Evolutionary conservation across 768 basidiomycete species (phyloP), one percentile per base, ranked within the genome.

Genomic region (Collybia mongolica): DNA sequence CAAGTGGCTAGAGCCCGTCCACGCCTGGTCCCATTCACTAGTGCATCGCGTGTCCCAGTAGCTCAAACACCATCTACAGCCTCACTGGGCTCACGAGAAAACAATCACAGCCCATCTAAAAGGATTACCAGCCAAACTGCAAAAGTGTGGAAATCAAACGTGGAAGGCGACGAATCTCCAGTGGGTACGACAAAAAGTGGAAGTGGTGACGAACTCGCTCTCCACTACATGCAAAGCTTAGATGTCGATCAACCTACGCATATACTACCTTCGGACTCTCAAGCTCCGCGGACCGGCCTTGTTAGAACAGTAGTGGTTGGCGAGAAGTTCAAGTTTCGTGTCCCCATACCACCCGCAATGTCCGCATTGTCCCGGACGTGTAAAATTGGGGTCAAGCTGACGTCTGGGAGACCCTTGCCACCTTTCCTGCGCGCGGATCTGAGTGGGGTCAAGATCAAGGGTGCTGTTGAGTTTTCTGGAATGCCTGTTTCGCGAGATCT

Each of bases 1-100:
- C 70, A 60, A 32, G 62, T 60, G 8, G 56, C 55, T 12, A 60
- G 56, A 32, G 61, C 72, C 12, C 76, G 79, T 12, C 84, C 87
- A 28, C 79, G 85, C 26, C 65, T 90, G 24, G 84, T 88, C 28
- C 87, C 84, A 22, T 89, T 90, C 61, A 87, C 83, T 6, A 80
- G 79, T 53, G 81, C 83, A 14, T 75, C 77, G 17, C 81, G 84
- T 17, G 84, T 86, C 20, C 86, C 86, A 17, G 73, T 81, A 1
- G 83, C 86, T 19, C 72, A 76, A 55, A 56, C 75, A 55, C 60
- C 77, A 52, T 58, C 75, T 46, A 53, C 60, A 29, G 57, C 69
- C 35, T 58, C 59, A 28, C 6, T 47, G 14, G 65, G 62, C 15
- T 55, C 53, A 8, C 59, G 59, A 45, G 54, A 61, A 36, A 60